Evolutionary conservation across 1,284 basidiomycete species (phyloP).

Genomic region (Chondrostereum purpureum): DNA sequence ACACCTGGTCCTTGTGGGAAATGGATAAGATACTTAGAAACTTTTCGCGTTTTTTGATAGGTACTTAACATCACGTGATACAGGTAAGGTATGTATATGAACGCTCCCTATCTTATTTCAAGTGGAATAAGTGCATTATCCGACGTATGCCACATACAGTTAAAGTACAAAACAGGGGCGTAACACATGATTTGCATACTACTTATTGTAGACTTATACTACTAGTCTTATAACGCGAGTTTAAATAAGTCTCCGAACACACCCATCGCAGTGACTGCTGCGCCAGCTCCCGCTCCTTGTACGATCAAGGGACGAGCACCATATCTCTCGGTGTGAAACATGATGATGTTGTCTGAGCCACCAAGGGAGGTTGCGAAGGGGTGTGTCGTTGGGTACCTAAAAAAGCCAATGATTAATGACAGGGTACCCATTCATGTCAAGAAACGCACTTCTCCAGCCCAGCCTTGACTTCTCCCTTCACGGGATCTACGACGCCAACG

Average conservation of each 20-base stretch:
- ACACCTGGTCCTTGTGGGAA: too few species aligned
- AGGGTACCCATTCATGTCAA: constrained; percentile 3
- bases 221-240: constrained; percentile 30
- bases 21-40: too few species aligned
- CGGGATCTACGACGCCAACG: constrained; percentile 90
- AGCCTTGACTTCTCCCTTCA: constrained; percentile 72
- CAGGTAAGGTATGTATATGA: too few species aligned
- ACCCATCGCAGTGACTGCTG: constrained; percentile 97
- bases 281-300: constrained; percentile 94
- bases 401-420: constrained; percentile 4
- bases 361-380: constrained; percentile 93
- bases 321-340: constrained; percentile 92
- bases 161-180: too few species aligned
- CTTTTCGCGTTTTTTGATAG: too few species aligned
- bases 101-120: too few species aligned
- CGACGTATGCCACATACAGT: too few species aligned
- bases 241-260: constrained; percentile 81
- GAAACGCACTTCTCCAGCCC: constrained; percentile 72
- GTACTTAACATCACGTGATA: too few species aligned
- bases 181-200: too few species aligned
- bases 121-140: too few species aligned
- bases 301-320: constrained; percentile 82
- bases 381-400: constrained; percentile 81
- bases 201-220: background rate
- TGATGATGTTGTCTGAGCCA: constrained; percentile 96